Percentiles rank a stretch among this genome's conserved stretches.
phyloP scores from a whole-genome alignment of 768 basidiomycete species.

The Suillus variegatus region DNA sequence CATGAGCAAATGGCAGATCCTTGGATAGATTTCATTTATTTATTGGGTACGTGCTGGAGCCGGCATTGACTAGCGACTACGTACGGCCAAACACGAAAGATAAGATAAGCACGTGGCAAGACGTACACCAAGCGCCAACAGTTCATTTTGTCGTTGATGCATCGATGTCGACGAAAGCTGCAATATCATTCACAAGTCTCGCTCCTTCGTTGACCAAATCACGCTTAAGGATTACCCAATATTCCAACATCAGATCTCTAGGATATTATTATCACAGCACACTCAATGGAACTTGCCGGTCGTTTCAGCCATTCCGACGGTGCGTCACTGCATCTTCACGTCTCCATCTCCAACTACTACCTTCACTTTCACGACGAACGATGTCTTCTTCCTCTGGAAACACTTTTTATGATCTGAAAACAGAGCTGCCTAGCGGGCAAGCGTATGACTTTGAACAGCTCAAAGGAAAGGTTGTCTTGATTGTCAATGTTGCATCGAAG shows the following conservation, averaged over 20 bases:
- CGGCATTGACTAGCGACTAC: neutral
- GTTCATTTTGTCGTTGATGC: neutral
- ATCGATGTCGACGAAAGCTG: neutral
- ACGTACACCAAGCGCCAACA: neutral
- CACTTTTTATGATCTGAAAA: constrained; percentile 69
- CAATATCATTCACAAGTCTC: neutral
- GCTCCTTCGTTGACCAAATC: neutral
- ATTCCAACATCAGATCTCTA: neutral
- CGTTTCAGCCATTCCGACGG: neutral
- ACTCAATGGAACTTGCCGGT: neutral
- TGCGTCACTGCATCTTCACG: neutral
- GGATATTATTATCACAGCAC: neutral
- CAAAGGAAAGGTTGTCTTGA: constrained; percentile 74
- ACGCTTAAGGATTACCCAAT: neutral
- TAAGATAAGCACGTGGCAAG: neutral
- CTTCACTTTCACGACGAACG: constrained; percentile 12
- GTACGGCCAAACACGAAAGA: neutral
- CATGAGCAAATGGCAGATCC: neutral
- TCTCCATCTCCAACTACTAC: neutral
- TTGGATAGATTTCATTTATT: neutral
- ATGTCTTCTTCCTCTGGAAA: constrained; percentile 27
- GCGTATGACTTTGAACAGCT: constrained; percentile 65
- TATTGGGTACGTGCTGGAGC: neutral
- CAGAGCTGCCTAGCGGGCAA: constrained; percentile 57
- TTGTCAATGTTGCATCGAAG: constrained; percentile 77